Evolutionary conservation across 2,329 filamentous ascomycete genomes (phyloP), one percentile per base, ranked within the genome.

Genomic region (Colletotrichum shisoi): DNA sequence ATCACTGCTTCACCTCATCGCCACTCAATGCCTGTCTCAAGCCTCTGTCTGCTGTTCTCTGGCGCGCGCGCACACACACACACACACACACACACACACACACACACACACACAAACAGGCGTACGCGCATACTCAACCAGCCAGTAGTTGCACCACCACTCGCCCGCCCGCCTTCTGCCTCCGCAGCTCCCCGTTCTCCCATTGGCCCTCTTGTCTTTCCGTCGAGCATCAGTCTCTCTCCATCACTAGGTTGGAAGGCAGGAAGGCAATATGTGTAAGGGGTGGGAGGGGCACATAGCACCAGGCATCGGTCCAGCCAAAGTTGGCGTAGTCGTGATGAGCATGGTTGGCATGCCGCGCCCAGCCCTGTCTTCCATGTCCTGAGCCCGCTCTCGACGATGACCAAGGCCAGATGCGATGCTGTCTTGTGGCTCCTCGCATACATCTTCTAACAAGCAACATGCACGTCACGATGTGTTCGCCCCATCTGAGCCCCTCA

Each of bases 1-100:
- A 83, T 76, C 72, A 77, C 71, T 82, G 81, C 81, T 77, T 82
- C 81, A 82, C 72, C 70, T 70, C 75, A 67, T 73, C 69, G 68
- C 71, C 71, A 68, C 72, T 69, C 67, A 64, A 72, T 72, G 71
- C 73, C 56, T 72, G 68, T 69, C 63, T 57, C 67, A 61, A 54
- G 65, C 48, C 54, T 59, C 37, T 39, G 21, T 31, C 27, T 46
- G 3, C 19, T 34, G 12, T 27, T 15, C 24, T 31, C 39, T 15
- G 15, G 19, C 17, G 8, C 24, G n/a, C 49, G 3, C 49, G 11
- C 13, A 9, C 17, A 9, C 49, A 52, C 49, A 17, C 27, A 34
- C 37, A 42, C 45, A 27, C 45, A 15, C 45, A 24, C 40, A 49
- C 66, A 62, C 48, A 31, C 12, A 13, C 27, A 31, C 48, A 51